A percentile compares a stretch with the other conserved stretches of the same genome.
Evolutionary conservation across 2,329 filamentous ascomycete species (phyloP).

Genomic region (Fusarium graminum): DNA sequence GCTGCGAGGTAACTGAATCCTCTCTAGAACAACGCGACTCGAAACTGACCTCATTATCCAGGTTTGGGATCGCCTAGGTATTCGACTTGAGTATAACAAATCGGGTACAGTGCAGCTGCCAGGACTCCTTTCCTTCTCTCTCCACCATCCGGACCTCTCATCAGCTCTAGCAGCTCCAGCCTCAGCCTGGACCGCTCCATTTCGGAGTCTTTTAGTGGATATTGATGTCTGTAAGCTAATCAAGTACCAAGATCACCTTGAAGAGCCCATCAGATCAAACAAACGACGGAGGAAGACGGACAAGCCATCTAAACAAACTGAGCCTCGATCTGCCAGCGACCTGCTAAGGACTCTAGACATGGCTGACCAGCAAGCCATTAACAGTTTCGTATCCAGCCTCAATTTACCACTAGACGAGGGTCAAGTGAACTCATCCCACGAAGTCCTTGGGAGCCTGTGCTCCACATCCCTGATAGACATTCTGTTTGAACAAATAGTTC

Average conservation of each 20-base stretch:
- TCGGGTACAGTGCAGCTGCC: conserved; percentile 16
- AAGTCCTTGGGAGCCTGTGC: conserved; percentile 21
- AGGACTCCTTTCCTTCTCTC: conserved; percentile 50
- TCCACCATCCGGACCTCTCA: conserved; percentile 54
- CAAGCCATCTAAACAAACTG: background rate
- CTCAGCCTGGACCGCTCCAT: conserved; percentile 43
- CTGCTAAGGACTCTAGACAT: conserved; percentile 34
- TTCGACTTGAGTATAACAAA: conserved; percentile 47
- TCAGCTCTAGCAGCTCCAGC: conserved; percentile 51
- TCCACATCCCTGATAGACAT: conserved; percentile 33
- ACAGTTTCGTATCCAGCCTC: conserved; percentile 48
- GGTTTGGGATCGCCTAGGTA: conserved; percentile 52
- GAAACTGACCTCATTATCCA: conserved; percentile 23
- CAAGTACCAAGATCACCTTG: background rate
- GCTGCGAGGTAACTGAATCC: conserved; percentile 47
- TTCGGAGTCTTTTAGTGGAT: conserved; percentile 47
- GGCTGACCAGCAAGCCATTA: conserved; percentile 49
- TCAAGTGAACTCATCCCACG: background rate
- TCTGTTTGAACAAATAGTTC: conserved; percentile 47
- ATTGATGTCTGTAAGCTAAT: conserved; percentile 42
- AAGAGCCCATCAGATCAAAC: background rate
- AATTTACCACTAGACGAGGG: conserved; percentile 16
- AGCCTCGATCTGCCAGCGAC: background rate
- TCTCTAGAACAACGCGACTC: background rate
- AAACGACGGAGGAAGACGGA: conserved; percentile 31